Evolutionary conservation across 2,329 filamentous ascomycete genomes (phyloP).

Genomic region (Cladosporium velox): DNA sequence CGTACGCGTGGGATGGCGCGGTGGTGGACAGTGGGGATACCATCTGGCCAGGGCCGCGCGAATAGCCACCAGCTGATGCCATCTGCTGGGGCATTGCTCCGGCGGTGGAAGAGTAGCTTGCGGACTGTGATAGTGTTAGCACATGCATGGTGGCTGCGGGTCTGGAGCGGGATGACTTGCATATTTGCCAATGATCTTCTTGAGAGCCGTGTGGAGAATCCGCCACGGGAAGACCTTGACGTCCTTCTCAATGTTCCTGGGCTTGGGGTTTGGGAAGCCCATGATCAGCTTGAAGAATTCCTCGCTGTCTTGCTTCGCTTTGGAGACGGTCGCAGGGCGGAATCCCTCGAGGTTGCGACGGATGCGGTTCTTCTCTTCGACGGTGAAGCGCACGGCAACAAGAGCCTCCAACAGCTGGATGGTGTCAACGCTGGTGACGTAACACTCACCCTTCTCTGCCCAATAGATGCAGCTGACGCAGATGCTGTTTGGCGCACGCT

Average conservation of each 20-base stretch:
- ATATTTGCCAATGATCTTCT: constrained; percentile 99
- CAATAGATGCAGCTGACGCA: constrained; percentile 98
- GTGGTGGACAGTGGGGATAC: constrained; percentile 37
- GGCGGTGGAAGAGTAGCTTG: constrained; percentile 69
- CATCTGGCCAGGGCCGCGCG: constrained; percentile 46
- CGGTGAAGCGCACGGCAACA: constrained; percentile 82
- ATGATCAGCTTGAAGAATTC: constrained; percentile 99
- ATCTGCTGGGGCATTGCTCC: constrained; percentile 42
- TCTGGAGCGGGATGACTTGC: constrained; percentile 51
- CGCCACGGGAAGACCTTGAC: constrained; percentile 99
- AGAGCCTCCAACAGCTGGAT: constrained; percentile 93
- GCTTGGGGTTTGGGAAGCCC: constrained; percentile 93
- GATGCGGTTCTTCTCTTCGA: constrained; percentile 98
- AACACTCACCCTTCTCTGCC: constrained; percentile 88
- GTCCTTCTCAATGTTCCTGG: constrained; percentile 97
- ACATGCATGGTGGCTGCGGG: constrained; percentile 30
- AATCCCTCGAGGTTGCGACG: constrained; percentile 94
- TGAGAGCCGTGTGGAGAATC: constrained; percentile 79
- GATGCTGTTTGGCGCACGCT: constrained; percentile 79
- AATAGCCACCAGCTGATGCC: constrained; percentile 31
- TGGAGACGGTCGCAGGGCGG: constrained; percentile 88
- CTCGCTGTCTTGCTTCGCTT: constrained; percentile 87
- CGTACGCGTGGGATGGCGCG: constrained; percentile 37
- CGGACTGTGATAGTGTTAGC: constrained; percentile 55
- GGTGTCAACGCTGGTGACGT: constrained; percentile 94